phyloP scores from a whole-genome alignment of 805 yeast genomes.

The Clavispora phyllophila region DNA sequence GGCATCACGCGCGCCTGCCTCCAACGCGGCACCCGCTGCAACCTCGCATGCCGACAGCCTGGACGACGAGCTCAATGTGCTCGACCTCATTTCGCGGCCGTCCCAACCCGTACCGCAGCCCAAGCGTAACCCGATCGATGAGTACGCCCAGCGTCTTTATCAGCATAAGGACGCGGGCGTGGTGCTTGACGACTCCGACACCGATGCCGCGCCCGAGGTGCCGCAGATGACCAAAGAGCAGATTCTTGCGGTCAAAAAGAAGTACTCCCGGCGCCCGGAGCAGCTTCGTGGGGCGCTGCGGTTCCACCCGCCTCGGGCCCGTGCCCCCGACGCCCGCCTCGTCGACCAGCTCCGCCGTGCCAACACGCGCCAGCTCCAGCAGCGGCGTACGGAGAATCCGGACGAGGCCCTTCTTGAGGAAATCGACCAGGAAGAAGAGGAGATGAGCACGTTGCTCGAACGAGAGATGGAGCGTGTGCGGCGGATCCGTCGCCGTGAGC shows the following conservation, averaged over 20 bases:
- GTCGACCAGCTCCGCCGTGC: constrained; percentile 36
- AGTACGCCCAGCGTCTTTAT: constrained; percentile 31
- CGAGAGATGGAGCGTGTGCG: constrained; percentile 47
- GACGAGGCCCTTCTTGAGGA: constrained; percentile 29
- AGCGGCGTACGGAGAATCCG: constrained; percentile 15
- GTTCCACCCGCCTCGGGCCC: constrained; percentile 3
- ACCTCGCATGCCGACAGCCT: constrained; percentile 5
- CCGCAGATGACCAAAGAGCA: constrained; percentile 32
- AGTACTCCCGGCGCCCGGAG: constrained; percentile 22
- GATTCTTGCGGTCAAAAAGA: constrained; percentile 27
- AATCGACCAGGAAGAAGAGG: constrained; percentile 39
- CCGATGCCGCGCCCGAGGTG: constrained; percentile 13
- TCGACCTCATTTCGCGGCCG: constrained; percentile 8
- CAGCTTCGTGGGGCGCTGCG: background rate
- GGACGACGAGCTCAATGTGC: constrained; percentile 6
- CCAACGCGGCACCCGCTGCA: constrained; percentile 4
- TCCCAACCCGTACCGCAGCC: constrained; percentile 3
- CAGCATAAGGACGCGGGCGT: constrained; percentile 16
- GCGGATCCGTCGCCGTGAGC: constrained; percentile 29
- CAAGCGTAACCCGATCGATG: constrained; percentile 25
- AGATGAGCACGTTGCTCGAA: constrained; percentile 42
- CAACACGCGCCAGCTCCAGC: constrained; percentile 40
- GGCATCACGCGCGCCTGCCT: no score
- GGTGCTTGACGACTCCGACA: constrained; percentile 27
- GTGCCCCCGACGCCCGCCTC: constrained; percentile 19